Percentiles rank a stretch among this genome's conserved stretches.
phyloP scores from a whole-genome alignment of 1,284 basidiomycete species.

The Tetrapyrgos nigripes region DNA sequence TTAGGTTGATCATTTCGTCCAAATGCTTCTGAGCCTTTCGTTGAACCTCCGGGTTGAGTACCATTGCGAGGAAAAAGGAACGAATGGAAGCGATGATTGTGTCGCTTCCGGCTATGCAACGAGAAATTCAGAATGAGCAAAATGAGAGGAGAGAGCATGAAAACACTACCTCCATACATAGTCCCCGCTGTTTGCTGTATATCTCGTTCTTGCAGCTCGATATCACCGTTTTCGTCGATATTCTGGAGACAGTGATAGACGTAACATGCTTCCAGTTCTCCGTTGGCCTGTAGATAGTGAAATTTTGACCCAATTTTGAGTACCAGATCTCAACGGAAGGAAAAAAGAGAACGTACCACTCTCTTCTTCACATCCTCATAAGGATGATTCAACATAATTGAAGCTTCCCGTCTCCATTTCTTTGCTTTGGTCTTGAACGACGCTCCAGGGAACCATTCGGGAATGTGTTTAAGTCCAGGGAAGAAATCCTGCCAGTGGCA shows the following conservation, averaged over 20 bases:
- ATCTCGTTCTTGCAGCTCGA: slow-evolving; percentile 1
- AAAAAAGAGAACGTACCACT: slow-evolving; percentile 35
- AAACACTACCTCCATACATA: slow-evolving; percentile 4
- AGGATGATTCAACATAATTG: neutral
- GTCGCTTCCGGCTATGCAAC: neutral
- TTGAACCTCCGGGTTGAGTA: slow-evolving; percentile 6
- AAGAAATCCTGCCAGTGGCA: neutral
- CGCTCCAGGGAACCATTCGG: slow-evolving; percentile 15
- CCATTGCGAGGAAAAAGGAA: slow-evolving; percentile 1
- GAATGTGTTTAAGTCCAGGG: slow-evolving; percentile 8
- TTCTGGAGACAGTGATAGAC: slow-evolving; percentile 1
- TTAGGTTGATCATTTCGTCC: slow-evolving; percentile 4
- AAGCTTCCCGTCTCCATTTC: slow-evolving; percentile 6
- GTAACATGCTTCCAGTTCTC: neutral
- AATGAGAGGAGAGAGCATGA: neutral
- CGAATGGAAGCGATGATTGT: neutral
- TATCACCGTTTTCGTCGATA: neutral
- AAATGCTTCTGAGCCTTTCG: slow-evolving; percentile 13
- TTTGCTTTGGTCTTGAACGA: slow-evolving; percentile 8
- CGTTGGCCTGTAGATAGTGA: neutral
- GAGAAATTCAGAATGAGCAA: neutral
- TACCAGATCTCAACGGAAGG: neutral
- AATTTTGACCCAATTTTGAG: too few relatives aligned
- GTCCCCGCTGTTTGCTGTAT: slow-evolving; percentile 1
- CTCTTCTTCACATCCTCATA: slow-evolving; percentile 47